Percentiles rank a stretch among this genome's conserved stretches.
These are phyloP conservation scores for Glonium stellatum DNA, from an alignment of 495 filamentous ascomycete species.

Conservation along the genomic window DNA sequence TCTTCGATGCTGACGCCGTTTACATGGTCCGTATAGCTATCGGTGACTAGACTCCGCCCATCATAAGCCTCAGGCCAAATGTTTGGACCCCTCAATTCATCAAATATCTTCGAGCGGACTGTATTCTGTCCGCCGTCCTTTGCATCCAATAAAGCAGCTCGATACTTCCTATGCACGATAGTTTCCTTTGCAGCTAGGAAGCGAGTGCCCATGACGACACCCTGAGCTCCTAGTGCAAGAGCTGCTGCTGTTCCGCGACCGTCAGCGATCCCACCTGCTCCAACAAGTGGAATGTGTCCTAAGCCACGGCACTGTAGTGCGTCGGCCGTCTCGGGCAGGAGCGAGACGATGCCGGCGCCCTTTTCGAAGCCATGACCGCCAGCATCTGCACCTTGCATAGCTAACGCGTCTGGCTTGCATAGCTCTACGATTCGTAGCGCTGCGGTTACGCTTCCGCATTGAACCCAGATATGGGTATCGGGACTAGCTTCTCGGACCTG, in stretches of 20 bases:
- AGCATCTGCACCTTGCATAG: conserved; percentile 66
- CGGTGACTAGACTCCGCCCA: conserved; percentile 55
- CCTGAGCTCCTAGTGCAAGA: conserved; percentile 60
- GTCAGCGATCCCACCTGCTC: conserved; percentile 67
- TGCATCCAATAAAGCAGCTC: conserved; percentile 52
- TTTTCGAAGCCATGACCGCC: conserved; percentile 64
- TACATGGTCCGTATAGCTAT: conserved; percentile 51
- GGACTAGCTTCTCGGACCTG: conserved; percentile 43
- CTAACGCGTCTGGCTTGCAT: conserved; percentile 51
- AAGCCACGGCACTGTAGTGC: conserved; percentile 35
- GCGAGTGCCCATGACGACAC: conserved; percentile 62
- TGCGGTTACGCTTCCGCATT: conserved; percentile 54
- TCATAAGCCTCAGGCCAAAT: conserved; percentile 63
- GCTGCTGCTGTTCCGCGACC: conserved; percentile 59
- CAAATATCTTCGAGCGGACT: conserved; percentile 60
- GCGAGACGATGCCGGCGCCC: conserved; percentile 51
- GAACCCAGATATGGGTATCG: conserved; percentile 56
- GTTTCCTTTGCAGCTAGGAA: conserved; percentile 61
- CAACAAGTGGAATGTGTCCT: conserved; percentile 41
- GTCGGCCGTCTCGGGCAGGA: conserved; percentile 55
- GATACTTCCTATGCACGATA: conserved; percentile 51
- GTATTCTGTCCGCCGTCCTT: conserved; percentile 58
- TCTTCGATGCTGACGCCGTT: conserved; percentile 50
- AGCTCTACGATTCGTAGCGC: conserved; percentile 41
- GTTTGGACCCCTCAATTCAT: conserved; percentile 58